Evolutionary conservation across 768 basidiomycete genomes (phyloP), one percentile per base, ranked within the genome.

Genomic region (Suillus occidentalis): DNA sequence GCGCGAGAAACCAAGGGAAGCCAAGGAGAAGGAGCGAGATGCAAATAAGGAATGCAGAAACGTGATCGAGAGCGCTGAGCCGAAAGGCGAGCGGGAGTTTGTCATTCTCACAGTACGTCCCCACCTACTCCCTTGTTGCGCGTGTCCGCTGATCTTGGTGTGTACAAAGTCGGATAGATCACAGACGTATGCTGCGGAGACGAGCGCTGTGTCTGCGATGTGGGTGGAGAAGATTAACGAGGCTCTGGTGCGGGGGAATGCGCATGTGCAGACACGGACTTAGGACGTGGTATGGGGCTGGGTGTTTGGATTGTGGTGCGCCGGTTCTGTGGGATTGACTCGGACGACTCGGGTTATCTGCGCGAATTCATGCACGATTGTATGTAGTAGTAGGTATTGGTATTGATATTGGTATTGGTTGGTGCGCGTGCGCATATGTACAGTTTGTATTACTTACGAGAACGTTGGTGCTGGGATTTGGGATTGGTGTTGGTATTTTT

Each of bases 81-180:
- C 79, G 36, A 87, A 86, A 69, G 78, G 85, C 56, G 86, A 85
- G 62, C 77, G 84, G 43, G 85, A 87, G 71, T 88, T 89, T 71
- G 82, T 85, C 18, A 80, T 89, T 42, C 74, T 87, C 68, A 87
- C 87, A 49, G 88, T 89, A 66, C 71, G 86, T 77, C 36, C 43
- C 39, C 50, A n/a, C 2, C 28, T 39, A 39, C 42, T 42, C 40
- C 6, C 45, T 36, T 12, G 18, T 20, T 20, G 39, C 25, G 59
- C 43, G 8, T 20, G 45, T 60, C 13, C 56, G n/a, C 36, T 65
- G 63, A 31, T 65, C 20, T 31, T 43, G 28, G 28, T 28, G 2
- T 4, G 28, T 47, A 13, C 28, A 25, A 22, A 87, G 86, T 75
- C 81, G 25, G 76, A 82, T 8, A 87, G 82, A 69, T 80, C 77